These are phyloP conservation scores for Volvox africanus DNA, from an alignment of 139 green algal species.

Conservation along the genomic window DNA sequence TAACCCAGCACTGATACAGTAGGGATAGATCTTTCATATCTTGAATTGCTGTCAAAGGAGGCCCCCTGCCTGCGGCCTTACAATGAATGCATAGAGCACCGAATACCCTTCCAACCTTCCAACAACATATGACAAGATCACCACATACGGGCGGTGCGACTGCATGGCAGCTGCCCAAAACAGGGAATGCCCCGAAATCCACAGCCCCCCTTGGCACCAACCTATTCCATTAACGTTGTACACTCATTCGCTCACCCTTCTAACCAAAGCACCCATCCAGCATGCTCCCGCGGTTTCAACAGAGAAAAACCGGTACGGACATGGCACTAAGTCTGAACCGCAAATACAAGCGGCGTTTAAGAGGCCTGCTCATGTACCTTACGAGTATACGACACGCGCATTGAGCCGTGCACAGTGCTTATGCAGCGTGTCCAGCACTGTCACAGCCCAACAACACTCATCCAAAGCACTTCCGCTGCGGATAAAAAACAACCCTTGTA, in stretches of 20 bases:
- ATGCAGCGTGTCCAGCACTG: conserved; percentile 11
- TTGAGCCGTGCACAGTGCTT: conserved; percentile 20
- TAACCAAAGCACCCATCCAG: conserved; percentile 13
- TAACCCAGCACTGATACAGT: no score
- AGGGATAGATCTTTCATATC: no score
- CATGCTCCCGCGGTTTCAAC: conserved; percentile 15
- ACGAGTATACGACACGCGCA: neutral
- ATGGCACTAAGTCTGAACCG: neutral
- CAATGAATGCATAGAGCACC: neutral
- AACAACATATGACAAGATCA: neutral
- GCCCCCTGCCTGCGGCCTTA: neutral
- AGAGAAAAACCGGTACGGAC: neutral
- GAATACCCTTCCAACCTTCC: neutral
- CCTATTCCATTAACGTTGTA: neutral
- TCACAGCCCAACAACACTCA: conserved; percentile 19
- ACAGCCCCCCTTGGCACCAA: neutral
- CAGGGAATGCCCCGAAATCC: neutral
- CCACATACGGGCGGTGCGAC: neutral
- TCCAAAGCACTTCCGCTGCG: conserved; percentile 27
- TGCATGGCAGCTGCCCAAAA: neutral
- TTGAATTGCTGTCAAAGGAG: neutral
- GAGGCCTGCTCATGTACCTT: neutral
- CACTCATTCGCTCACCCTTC: conserved; percentile 13
- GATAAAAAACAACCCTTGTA: neutral
- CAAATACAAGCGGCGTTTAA: conserved; percentile 1